Conservation (phyloP, 1,139 yeast genomes). For the Trichomonascaceae sp. region DNA sequence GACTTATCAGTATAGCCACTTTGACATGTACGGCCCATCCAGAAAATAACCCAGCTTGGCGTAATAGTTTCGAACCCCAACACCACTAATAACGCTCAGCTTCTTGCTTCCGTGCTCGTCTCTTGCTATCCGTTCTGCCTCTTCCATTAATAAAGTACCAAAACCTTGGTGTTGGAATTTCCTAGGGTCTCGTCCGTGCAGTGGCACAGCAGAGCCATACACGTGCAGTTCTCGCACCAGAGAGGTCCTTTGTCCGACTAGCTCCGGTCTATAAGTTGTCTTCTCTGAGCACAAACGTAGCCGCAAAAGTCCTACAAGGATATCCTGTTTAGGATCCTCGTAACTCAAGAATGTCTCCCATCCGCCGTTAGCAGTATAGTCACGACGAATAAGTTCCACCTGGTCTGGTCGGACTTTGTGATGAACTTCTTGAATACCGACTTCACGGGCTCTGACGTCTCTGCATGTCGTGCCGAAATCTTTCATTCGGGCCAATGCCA, state of each 20-base stretch:
- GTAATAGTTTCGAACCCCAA: conserved; percentile 93
- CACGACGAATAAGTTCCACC: conserved; percentile 89
- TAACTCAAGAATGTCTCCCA: conserved; percentile 97
- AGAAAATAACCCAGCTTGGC: conserved; percentile 80
- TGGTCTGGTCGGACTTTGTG: conserved; percentile 96
- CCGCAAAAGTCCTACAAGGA: conserved; percentile 78
- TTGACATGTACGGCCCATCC: conserved; percentile 97
- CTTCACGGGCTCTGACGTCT: conserved; percentile 97
- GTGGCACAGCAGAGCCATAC: conserved; percentile 93
- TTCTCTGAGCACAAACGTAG: conserved; percentile 81
- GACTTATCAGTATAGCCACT: conserved; percentile 24
- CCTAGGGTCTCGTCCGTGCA: conserved; percentile 95
- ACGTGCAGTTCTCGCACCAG: conserved; percentile 94
- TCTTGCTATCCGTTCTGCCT: conserved; percentile 88
- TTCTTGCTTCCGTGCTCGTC: conserved; percentile 92
- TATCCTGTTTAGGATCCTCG: conserved; percentile 96
- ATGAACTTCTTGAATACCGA: conserved; percentile 96
- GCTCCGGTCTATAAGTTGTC: conserved; percentile 83
- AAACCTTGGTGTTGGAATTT: conserved; percentile 99
- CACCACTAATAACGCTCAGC: conserved; percentile 91
- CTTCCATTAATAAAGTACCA: conserved; percentile 95
- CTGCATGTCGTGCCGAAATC: conserved; percentile 95
- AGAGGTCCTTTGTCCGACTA: conserved; percentile 73
- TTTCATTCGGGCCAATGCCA: conserved; percentile 94
- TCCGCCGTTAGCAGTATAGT: conserved; percentile 94